Conservation (phyloP, 768 basidiomycete species). For the Pisolithus marmoratus region DNA sequence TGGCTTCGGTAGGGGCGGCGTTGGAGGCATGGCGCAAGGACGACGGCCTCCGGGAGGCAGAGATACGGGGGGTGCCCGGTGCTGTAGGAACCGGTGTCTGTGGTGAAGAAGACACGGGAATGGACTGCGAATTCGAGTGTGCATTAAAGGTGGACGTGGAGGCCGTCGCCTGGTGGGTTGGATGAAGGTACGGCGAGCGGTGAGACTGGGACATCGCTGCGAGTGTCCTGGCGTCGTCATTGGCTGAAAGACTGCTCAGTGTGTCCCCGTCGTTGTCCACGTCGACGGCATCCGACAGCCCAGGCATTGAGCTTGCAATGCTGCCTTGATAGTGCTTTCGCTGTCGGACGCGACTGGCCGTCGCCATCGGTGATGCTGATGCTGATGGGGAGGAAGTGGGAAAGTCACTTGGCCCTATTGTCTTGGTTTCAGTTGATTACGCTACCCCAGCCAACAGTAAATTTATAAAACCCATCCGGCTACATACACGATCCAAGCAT, state of each 20-base stretch:
- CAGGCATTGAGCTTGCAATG: conserved; percentile 1
- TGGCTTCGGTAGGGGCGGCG: conserved; percentile 18
- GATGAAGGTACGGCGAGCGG: conserved; percentile 28
- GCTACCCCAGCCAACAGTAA: no score
- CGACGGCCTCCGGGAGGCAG: conserved; percentile 26
- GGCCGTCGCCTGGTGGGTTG: conserved; percentile 15
- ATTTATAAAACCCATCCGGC: no score
- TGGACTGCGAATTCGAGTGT: conserved; percentile 1
- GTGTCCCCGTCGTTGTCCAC: conserved; percentile 20
- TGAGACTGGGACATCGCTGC: conserved; percentile 4
- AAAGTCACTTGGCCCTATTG: conserved; percentile 2
- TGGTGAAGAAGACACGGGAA: conserved; percentile 4
- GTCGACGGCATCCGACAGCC: conserved; percentile 9
- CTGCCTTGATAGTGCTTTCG: conserved; percentile 13
- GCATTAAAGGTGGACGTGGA: conserved; percentile 15
- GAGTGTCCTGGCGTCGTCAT: conserved; percentile 4
- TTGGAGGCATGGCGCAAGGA: conserved; percentile 27
- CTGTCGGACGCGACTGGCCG: conserved; percentile 20
- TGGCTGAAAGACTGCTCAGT: conserved; percentile 16
- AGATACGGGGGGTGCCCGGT: conserved; percentile 22
- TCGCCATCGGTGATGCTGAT: conserved; percentile 15
- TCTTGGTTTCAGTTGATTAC: no score
- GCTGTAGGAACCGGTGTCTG: conserved; percentile 11
- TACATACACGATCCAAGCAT: no score
- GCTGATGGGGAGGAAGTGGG: conserved; percentile 21